phyloP scores from a whole-genome alignment of 306 rosid genomes.

The Lagenaria siceraria region DNA sequence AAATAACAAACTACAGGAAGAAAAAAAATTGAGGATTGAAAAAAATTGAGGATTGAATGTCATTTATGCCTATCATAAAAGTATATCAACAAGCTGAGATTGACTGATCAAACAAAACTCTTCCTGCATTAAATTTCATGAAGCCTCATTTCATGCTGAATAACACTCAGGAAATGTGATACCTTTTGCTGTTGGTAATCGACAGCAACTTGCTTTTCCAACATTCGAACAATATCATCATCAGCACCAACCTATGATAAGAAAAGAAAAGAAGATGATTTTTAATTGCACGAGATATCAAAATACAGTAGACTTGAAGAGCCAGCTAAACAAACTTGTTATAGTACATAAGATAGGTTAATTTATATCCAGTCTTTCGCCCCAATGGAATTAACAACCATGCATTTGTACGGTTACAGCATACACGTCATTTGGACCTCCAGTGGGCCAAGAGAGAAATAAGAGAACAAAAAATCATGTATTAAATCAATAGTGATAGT shows the following conservation, averaged over 20 bases:
- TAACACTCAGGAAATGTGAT: neutral
- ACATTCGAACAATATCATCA: slow-evolving; percentile 38
- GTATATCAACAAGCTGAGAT: neutral
- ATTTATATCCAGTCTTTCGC: neutral
- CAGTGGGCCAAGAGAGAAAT: neutral
- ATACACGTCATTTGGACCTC: neutral
- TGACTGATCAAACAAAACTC: neutral
- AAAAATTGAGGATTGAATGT: neutral
- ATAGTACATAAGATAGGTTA: neutral
- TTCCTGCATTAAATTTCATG: neutral
- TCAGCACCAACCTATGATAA: slow-evolving; percentile 54
- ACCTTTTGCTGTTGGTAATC: slow-evolving; percentile 92
- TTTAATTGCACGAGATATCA: neutral
- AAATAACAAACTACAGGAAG: neutral
- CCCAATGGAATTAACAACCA: neutral
- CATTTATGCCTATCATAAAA: neutral
- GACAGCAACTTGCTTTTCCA: slow-evolving; percentile 53
- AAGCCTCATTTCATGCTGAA: neutral
- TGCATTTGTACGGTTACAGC: neutral
- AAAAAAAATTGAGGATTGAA: neutral
- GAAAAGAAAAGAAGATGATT: slow-evolving; percentile 1
- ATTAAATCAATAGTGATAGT: neutral
- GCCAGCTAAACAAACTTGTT: neutral
- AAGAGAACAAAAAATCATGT: neutral
- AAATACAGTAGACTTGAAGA: neutral